These are phyloP conservation scores for Penicillium verhagenii DNA, from an alignment of 495 filamentous ascomycete genomes.

Conservation along the genomic window DNA sequence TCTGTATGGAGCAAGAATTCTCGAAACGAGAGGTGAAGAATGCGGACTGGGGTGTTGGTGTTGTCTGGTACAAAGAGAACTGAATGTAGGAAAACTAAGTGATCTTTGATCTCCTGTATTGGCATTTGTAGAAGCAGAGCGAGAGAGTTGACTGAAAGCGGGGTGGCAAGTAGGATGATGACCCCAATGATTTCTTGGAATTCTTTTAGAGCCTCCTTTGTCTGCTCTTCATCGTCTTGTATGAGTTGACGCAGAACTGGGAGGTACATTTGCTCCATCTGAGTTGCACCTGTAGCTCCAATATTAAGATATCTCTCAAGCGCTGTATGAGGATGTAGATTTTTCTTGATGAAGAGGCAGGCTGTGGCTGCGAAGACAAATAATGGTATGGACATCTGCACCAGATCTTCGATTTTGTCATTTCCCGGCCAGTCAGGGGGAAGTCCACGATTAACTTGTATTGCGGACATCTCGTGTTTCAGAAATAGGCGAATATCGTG, in stretches of 20 bases:
- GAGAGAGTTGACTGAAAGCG: neutral
- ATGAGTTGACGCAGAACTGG: neutral
- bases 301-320: neutral
- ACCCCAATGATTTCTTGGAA: neutral
- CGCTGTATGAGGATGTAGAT: neutral
- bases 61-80: neutral
- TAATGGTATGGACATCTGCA: slow-evolving; percentile 22
- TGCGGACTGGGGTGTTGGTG: neutral
- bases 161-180: neutral
- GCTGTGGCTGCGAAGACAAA: slow-evolving; percentile 34
- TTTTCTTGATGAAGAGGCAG: slow-evolving; percentile 26
- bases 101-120: neutral
- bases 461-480: neutral
- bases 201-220: neutral
- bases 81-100: neutral
- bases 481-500: neutral
- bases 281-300: neutral
- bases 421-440: slow-evolving; percentile 48
- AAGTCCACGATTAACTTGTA: no score
- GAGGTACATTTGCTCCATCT: neutral
- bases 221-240: neutral
- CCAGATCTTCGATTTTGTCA: slow-evolving; percentile 11
- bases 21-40: neutral
- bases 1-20: neutral
- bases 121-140: neutral